Evolutionary conservation across 441 rosid species (phyloP).

Genomic region (Kokia cookei): DNA sequence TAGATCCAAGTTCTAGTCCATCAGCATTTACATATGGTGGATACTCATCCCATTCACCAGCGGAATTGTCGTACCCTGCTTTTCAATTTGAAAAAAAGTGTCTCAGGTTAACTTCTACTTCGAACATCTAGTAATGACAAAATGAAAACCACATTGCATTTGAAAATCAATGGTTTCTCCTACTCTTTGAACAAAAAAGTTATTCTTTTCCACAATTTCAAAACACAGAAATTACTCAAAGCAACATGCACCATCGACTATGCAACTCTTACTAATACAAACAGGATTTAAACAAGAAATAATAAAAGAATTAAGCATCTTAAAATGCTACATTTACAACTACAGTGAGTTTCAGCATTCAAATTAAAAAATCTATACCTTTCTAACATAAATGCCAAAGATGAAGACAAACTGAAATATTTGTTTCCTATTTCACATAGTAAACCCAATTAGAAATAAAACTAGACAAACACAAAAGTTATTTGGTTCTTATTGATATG

Average conservation of each 20-base stretch:
- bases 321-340: not conserved
- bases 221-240: not conserved
- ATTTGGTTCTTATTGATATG: not conserved
- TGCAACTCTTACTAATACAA: not conserved
- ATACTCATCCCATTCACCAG: conserved; percentile 78
- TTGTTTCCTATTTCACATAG: not conserved
- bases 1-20: conserved; percentile 67
- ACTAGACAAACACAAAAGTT: conserved; percentile 1
- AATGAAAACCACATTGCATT: not conserved
- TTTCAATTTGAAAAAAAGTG: conserved; percentile 5
- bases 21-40: conserved; percentile 60
- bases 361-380: not conserved
- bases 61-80: conserved; percentile 57
- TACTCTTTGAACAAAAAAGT: not conserved
- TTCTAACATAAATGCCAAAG: not conserved
- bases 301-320: not conserved
- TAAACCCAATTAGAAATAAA: not conserved
- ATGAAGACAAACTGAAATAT: not conserved
- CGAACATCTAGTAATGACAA: not conserved
- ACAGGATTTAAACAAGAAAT: not conserved
- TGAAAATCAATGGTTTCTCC: not conserved
- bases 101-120: conserved; percentile 7
- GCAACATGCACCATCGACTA: not conserved
- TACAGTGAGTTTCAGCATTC: not conserved
- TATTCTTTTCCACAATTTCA: not conserved